Conservation (phyloP, 176 grass and related monocot genomes). For the Triticum monococcum region DNA sequence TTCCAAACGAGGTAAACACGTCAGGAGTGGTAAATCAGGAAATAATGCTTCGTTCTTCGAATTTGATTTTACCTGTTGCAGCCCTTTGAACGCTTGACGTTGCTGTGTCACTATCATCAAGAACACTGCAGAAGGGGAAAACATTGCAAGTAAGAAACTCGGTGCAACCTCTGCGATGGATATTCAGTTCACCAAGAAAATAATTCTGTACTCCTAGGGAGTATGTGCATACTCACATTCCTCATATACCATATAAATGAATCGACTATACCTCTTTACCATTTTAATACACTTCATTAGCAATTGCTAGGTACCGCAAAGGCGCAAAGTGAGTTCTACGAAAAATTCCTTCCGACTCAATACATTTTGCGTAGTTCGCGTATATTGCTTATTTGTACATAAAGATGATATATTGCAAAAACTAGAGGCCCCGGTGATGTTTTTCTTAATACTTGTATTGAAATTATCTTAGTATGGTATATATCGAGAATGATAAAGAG, state of each 20-base stretch:
- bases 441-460: no score
- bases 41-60: neutral
- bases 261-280: neutral
- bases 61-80: conserved; percentile 29
- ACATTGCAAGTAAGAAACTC: neutral
- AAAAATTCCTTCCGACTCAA: no score
- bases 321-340: no score
- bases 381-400: no score
- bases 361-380: no score
- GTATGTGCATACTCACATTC: neutral
- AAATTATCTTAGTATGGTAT: no score
- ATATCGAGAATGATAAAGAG: no score
- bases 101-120: conserved; percentile 57
- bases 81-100: conserved; percentile 16
- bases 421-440: no score
- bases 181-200: conserved; percentile 15
- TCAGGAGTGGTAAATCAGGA: neutral
- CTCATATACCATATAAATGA: neutral
- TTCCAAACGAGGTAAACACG: neutral
- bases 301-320: neutral
- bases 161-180: neutral
- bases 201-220: neutral
- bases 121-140: conserved; percentile 52
- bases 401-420: no score
- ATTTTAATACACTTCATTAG: neutral